Percentiles rank a stretch among this genome's conserved stretches.
These are phyloP conservation scores for Coemansia sp. DNA, from an alignment of 192 early-diverging fungal species.

Conservation along the genomic window DNA sequence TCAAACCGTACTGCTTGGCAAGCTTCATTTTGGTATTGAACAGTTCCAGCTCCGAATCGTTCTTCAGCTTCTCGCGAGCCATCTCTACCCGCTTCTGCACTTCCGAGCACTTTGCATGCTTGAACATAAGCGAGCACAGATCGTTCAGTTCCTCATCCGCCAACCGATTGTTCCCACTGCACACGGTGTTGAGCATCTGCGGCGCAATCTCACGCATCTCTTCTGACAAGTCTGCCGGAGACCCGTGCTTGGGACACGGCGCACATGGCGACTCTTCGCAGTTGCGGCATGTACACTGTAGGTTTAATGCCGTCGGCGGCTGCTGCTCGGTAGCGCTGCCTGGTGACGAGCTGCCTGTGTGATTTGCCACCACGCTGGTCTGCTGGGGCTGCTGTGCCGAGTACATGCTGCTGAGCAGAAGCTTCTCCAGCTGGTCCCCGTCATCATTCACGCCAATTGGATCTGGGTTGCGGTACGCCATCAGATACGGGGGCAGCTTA, in stretches of 20 bases:
- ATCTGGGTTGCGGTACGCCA: slow-evolving; percentile 54
- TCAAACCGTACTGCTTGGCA: slow-evolving; percentile 31
- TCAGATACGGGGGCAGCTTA: slow-evolving; percentile 30
- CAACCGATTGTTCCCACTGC: slow-evolving; percentile 33
- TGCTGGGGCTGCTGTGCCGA: slow-evolving; percentile 8
- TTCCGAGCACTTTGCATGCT: slow-evolving; percentile 53
- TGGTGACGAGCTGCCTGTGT: neutral
- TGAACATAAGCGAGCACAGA: slow-evolving; percentile 50
- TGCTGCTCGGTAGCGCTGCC: slow-evolving; percentile 6
- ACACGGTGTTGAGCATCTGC: slow-evolving; percentile 45
- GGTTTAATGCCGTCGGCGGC: neutral
- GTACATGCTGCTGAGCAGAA: slow-evolving; percentile 46
- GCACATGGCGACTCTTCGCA: slow-evolving; percentile 15
- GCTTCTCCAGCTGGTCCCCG: slow-evolving; percentile 48
- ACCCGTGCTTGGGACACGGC: slow-evolving; percentile 47
- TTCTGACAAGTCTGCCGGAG: slow-evolving; percentile 30
- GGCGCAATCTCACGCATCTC: slow-evolving; percentile 43
- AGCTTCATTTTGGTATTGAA: slow-evolving; percentile 31
- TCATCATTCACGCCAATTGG: slow-evolving; percentile 30
- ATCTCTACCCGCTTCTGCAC: slow-evolving; percentile 45
- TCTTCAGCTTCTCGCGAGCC: slow-evolving; percentile 34
- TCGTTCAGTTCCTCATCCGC: slow-evolving; percentile 51
- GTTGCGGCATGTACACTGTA: slow-evolving; percentile 32
- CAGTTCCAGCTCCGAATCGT: slow-evolving; percentile 37
- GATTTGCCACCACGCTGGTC: neutral